These are phyloP conservation scores for Aphanocladium album DNA, from an alignment of 2,329 filamentous ascomycete genomes.

Conservation along the genomic window DNA sequence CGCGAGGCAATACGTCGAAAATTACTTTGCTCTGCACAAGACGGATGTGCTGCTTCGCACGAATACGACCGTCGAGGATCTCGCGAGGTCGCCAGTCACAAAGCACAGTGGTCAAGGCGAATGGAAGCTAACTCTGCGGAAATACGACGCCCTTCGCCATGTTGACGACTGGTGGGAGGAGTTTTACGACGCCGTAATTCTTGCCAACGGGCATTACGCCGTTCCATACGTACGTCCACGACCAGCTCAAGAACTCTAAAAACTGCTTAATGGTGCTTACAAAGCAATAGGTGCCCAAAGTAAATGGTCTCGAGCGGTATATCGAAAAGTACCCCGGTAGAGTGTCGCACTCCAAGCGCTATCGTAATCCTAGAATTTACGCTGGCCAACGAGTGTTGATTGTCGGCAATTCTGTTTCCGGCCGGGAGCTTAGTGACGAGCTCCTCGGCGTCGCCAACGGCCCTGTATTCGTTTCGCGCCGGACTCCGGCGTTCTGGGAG, in stretches of 20 bases:
- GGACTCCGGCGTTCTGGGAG: slow-evolving; percentile 47
- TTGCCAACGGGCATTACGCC: slow-evolving; percentile 41
- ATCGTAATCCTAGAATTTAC: slow-evolving; percentile 34
- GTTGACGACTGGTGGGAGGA: slow-evolving; percentile 52
- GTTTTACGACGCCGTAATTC: slow-evolving; percentile 39
- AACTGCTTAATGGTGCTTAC: not conserved
- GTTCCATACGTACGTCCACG: slow-evolving; percentile 38
- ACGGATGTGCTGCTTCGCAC: slow-evolving; percentile 42
- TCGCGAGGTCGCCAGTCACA: slow-evolving; percentile 28
- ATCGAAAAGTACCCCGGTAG: slow-evolving; percentile 31
- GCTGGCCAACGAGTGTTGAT: slow-evolving; percentile 30
- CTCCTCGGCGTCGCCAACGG: slow-evolving; percentile 30
- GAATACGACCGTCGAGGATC: slow-evolving; percentile 48
- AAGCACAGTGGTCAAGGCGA: slow-evolving; percentile 16
- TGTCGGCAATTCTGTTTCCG: slow-evolving; percentile 41
- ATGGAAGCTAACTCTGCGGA: slow-evolving; percentile 46
- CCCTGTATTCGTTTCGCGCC: slow-evolving; percentile 48
- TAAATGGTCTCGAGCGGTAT: slow-evolving; percentile 2
- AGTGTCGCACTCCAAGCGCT: slow-evolving; percentile 42
- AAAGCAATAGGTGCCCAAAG: not conserved
- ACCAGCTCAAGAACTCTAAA: too few relatives aligned
- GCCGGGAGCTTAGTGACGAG: slow-evolving; percentile 35
- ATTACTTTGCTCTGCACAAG: slow-evolving; percentile 47
- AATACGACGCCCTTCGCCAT: slow-evolving; percentile 36
- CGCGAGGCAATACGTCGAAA: slow-evolving; percentile 50